A percentile compares a stretch with the other conserved stretches of the same genome.
Evolutionary conservation across 768 basidiomycete genomes (phyloP).

Genomic region (Mycena pura): DNA sequence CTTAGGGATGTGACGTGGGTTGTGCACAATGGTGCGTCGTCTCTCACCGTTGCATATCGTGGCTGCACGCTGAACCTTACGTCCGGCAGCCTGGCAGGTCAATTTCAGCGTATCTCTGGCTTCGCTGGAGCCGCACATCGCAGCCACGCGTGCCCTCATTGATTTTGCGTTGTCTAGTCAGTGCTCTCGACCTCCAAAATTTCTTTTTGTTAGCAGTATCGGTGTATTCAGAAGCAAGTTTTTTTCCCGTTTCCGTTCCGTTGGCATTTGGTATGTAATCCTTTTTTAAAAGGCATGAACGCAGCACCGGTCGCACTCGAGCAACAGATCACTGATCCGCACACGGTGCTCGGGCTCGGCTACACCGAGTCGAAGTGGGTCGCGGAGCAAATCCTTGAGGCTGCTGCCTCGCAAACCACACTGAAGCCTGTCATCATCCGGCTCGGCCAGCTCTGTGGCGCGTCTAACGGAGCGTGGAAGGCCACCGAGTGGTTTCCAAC

Average conservation of each 20-base stretch:
- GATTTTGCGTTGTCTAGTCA: slow-evolving; percentile 41
- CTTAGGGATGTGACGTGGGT: too few species aligned
- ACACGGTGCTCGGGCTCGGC: slow-evolving; percentile 40
- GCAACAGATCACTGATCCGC: slow-evolving; percentile 29
- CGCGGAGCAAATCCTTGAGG: slow-evolving; percentile 41
- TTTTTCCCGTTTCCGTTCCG: neutral
- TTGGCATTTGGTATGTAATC: neutral
- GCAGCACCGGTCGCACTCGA: slow-evolving; percentile 39
- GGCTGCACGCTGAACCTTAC: too few species aligned
- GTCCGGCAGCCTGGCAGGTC: slow-evolving; percentile 46
- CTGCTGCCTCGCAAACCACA: slow-evolving; percentile 34
- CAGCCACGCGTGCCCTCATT: slow-evolving; percentile 36
- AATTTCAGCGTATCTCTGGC: slow-evolving; percentile 42
- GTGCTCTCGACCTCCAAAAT: slow-evolving; percentile 29
- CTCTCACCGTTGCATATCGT: too few species aligned
- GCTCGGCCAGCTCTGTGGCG: slow-evolving; percentile 50
- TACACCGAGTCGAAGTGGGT: slow-evolving; percentile 52
- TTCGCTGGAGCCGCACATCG: slow-evolving; percentile 39
- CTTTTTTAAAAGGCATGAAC: slow-evolving; percentile 9
- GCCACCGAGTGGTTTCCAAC: slow-evolving; percentile 44
- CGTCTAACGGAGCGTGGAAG: slow-evolving; percentile 46
- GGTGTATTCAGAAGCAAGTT: slow-evolving; percentile 36
- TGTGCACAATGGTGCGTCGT: too few species aligned
- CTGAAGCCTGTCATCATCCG: slow-evolving; percentile 45
- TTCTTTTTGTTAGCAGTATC: slow-evolving; percentile 43